Base-by-base conservation (phyloP, 129 eudicot species). In the Flaveria trinervia region DNA sequence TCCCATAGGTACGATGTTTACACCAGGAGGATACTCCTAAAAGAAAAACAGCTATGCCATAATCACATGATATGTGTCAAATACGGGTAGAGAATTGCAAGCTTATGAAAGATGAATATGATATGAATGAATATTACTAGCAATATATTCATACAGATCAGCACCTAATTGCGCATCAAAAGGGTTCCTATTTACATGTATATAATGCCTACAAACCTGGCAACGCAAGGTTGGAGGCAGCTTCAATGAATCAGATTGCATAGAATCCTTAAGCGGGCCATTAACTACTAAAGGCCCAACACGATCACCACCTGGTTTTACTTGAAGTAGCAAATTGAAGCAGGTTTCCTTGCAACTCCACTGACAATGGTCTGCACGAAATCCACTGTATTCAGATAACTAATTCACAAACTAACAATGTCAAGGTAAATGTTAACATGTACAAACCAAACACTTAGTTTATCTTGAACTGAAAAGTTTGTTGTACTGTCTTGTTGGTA, bases 1-100 rank as follows among this genome's bases (percentile, higher is more conserved):
- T 83, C 84, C 83, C 96, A 94, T 91, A 5, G 98, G 98, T 68
- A 91, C 71, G 71, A 91, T 59, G 56, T 84, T 89, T 54, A 94
- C 85, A 65, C 97, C 98, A 45, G 87, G 93, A 67, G 98, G 97
- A 73, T 89, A 94, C 82, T 94, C 98, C 96, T 93, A 82, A 52
- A 77, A 78, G 39, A 76, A 15, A 70, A 70, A 49, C 26, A n/a
- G 17, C 46, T 43, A 43, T 65, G 48, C 22, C 57, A 28, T 16
- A 67, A 15, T 80, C 55, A 73, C 70, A 74, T 64, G 54, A 80
- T 36, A 72, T 26, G 51, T 36, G 41, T 36, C 74, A 77, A 44
- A 77, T 69, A 39, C 8, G 59, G 22, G 36, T 18, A 65, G 23
- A 16, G 33, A 57, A 65, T 36, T 65, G 46, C 10, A 66, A 66